phyloP scores from a whole-genome alignment of 495 filamentous ascomycete genomes.

The Xylaria sp. region DNA sequence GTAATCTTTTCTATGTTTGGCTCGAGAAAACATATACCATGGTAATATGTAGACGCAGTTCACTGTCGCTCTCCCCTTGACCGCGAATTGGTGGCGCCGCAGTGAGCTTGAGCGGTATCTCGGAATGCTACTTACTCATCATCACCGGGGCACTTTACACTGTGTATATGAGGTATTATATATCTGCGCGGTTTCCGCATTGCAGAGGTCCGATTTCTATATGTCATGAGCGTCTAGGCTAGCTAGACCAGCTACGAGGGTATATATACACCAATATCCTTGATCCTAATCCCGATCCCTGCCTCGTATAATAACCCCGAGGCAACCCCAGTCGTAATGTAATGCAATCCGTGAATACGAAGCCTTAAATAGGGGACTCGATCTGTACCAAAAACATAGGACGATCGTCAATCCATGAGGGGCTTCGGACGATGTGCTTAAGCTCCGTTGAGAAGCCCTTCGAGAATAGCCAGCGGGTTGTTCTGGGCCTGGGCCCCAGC shows the following conservation, averaged over 20 bases:
- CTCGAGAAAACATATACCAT: neutral
- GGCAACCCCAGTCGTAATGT: slow-evolving; percentile 26
- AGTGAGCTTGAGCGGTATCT: neutral
- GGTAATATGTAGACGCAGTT: neutral
- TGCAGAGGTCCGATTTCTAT: slow-evolving; percentile 9
- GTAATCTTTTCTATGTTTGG: neutral
- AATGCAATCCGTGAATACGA: slow-evolving; percentile 28
- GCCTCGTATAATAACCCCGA: slow-evolving; percentile 14
- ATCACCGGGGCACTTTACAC: neutral
- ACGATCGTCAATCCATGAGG: neutral
- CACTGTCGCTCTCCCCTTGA: neutral
- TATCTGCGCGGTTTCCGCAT: slow-evolving; percentile 7
- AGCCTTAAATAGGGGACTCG: slow-evolving; percentile 2
- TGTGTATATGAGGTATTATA: neutral
- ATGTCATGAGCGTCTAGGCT: slow-evolving; percentile 37
- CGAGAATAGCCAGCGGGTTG: slow-evolving; percentile 20
- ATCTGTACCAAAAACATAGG: neutral
- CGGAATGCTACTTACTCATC: neutral
- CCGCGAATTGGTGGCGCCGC: neutral
- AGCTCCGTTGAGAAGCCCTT: slow-evolving; percentile 25
- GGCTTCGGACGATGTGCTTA: slow-evolving; percentile 13
- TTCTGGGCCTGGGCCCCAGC: slow-evolving; percentile 15
- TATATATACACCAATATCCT: slow-evolving; percentile 19
- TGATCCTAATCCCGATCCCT: slow-evolving; percentile 14
- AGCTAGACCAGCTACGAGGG: slow-evolving; percentile 32